Evolutionary conservation across 129 eudicot genomes (phyloP).

Genomic region (Lactuca sativa): DNA sequence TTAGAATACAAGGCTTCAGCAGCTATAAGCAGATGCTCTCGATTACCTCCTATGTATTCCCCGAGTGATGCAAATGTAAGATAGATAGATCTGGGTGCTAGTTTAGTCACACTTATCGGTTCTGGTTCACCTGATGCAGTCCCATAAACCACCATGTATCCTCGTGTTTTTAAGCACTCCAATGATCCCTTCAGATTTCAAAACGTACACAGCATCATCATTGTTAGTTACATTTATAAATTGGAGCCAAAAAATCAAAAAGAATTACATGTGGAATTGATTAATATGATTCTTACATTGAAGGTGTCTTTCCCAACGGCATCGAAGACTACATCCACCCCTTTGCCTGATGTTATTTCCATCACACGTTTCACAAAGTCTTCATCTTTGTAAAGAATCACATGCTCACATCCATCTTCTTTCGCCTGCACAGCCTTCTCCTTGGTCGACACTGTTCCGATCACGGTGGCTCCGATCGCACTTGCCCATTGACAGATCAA

Average conservation of each 20-base stretch:
- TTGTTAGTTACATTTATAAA: background rate
- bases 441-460: constrained; percentile 66
- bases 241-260: background rate
- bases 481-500: background rate
- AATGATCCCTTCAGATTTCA: constrained; percentile 45
- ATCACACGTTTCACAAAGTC: no score
- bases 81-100: no score
- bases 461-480: constrained; percentile 51
- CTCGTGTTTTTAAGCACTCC: constrained; percentile 60
- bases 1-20: no score
- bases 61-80: no score
- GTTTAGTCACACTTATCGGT: no score
- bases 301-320: constrained; percentile 72
- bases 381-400: no score
- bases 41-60: no score
- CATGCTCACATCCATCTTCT: constrained; percentile 40
- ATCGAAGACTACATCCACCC: constrained; percentile 46
- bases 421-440: constrained; percentile 71
- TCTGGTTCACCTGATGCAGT: background rate
- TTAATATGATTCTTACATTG: constrained; percentile 38
- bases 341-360: no score
- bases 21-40: no score
- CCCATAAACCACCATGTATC: constrained; percentile 58
- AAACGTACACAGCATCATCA: background rate
- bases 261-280: background rate